Evolutionary conservation across 345 rosid genomes (phyloP).

Genomic region (Salix purpurea): DNA sequence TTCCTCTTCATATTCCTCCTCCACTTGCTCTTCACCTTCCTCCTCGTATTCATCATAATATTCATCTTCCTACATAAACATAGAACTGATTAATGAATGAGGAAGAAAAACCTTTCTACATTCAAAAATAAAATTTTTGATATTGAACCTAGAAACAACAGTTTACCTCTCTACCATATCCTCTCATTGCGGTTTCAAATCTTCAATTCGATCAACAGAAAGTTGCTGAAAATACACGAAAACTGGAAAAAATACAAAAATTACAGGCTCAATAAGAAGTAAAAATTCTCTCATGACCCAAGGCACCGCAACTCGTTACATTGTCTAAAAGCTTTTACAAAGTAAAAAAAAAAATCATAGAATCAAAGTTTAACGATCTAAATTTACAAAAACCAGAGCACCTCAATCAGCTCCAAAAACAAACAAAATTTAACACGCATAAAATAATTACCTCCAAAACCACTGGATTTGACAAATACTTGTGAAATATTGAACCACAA

Average conservation of each 20-base stretch:
- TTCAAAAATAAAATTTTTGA: not conserved
- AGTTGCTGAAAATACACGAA: not conserved
- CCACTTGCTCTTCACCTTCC: constrained; percentile 34
- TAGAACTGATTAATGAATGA: not conserved
- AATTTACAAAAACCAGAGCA: no score
- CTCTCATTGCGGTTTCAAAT: constrained; percentile 35
- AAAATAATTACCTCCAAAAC: no score
- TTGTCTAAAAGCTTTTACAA: no score
- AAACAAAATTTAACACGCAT: no score
- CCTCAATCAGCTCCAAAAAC: no score
- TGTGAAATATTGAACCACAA: no score
- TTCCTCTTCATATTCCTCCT: constrained; percentile 34
- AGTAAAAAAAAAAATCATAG: not conserved
- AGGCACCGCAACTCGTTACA: not conserved
- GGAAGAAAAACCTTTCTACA: not conserved
- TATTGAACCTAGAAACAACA: not conserved
- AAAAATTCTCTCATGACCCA: not conserved
- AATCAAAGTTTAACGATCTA: not conserved
- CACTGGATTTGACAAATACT: no score
- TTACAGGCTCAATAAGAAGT: not conserved
- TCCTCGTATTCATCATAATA: constrained; percentile 54
- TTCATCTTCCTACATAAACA: constrained; percentile 31
- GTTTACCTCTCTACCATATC: constrained; percentile 47
- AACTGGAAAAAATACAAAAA: no score
- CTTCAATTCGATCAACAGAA: not conserved